Evolutionary conservation across 192 early-diverging fungal species (phyloP), one percentile per base, ranked within the genome.

Genomic region (Coemansia brasiliensis): DNA sequence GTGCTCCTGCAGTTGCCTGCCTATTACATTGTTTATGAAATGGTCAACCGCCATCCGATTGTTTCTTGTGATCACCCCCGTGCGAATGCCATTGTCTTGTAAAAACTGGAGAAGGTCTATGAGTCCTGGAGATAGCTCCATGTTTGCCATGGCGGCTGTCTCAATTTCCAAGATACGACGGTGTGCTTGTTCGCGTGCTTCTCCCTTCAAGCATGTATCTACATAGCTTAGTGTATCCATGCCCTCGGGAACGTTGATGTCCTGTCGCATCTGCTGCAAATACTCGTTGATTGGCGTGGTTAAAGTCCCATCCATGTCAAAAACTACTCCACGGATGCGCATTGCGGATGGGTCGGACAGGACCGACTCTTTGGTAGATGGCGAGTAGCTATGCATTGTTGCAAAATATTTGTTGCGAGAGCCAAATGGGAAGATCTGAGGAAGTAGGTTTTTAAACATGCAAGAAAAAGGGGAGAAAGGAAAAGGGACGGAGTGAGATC

Each of bases 271-370:
- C 27, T 65, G 45, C 12, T 29, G 7, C 57, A 81, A 59, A 49
- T 72, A 53, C 52, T 65, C 69, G 43, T 57, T 72, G 32, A 81
- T 81, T 9, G 79, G 69, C 18, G 62, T 72, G 13, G 74, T 66
- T 42, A 81, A 52, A 7, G 79, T 81, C 32, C 79, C 79, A 39
- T 81, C 79, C 79, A 81, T 81, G 42, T 80, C 75, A 25, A 79
- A 79, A 11, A 72, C 69, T 2, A 79, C 69, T 10, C 75, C 75
- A 32, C 75, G 69, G 40, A 79, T 79, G 3, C 75, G 69, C 53
- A 63, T 49, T 12, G 69, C 65, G n/a, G 45, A 17, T 10, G 69
- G 57, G 53, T 61, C 41, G 15, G 56, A 32, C 17, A 58, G 42
- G 1, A 20, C 57, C 39, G 69, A 52, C 17, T 62, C 57, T 35